Base-by-base conservation (phyloP, 352 stramenopile species). In the Plasmopara muralis region DNA sequence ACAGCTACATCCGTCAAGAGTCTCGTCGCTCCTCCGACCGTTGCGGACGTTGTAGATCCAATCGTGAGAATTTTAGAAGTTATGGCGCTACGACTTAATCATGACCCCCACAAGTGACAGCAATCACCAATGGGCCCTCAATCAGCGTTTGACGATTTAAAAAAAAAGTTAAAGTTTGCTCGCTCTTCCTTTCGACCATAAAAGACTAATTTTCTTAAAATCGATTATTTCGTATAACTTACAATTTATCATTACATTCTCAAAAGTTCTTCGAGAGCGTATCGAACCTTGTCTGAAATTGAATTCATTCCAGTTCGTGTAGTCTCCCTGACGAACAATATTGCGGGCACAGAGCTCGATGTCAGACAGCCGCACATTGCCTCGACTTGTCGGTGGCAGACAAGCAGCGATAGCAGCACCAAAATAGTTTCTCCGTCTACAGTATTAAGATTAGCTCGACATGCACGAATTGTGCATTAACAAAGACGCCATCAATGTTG, bases 131-230 rank as follows among this genome's bases (percentile, higher is more conserved):
- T 76, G 63, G 59, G 61, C 68, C 12, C 53, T 79, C 29, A 66
- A 42, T 43, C 71, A 53, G 16, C 70, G 43, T 74, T 83, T 43
- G 66, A 75, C 30, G 70, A 85, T 50, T 77, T 83, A 54, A 47
- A 62, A 13, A 39, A 37, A 10, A 67, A 84, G 25, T 66, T 87
- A 44, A 62, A 81, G 18, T 74, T 82, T 50, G 77, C 74, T 30
- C 74, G 85, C 55, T 57, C 71, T 8, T 87, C n/a, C n/a, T n/a
- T n/a, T n/a, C n/a, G 74, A 42, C 55, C 20, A 25, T 25, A 1
- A 25, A 69, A 28, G 74, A 63, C 28, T 50, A 54, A 28, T 85
- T 74, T 44, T 69, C 72, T 20, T 87, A 74, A 34, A 34, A 34
- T n/a, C n/a, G n/a, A n/a, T n/a, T n/a, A n/a, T n/a, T n/a, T n/a